phyloP scores from a whole-genome alignment of 371 early-diverging fungal species.

The Mucor velutinosus region DNA sequence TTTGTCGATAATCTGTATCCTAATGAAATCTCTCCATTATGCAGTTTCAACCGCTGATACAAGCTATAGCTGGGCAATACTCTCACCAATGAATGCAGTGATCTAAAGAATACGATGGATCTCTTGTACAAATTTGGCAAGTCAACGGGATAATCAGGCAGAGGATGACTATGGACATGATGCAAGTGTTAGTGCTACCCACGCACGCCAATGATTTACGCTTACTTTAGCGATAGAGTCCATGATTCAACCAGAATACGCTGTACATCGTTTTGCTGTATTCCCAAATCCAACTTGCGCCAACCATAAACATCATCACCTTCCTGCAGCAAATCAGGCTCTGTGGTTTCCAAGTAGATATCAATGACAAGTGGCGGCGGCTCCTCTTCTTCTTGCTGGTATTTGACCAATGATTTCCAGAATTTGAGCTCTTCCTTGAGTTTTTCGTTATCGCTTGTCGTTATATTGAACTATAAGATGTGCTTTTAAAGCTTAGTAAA shows the following conservation, averaged over 20 bases:
- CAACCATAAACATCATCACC: conserved; percentile 5
- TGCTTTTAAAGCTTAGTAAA: neutral
- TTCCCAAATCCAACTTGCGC: neutral
- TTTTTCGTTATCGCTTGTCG: conserved; percentile 69
- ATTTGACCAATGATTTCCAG: conserved; percentile 61
- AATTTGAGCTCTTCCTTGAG: conserved; percentile 69
- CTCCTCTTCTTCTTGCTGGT: conserved; percentile 53
- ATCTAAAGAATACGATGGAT: conserved; percentile 83
- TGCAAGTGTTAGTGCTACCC: neutral
- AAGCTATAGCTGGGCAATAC: conserved; percentile 74
- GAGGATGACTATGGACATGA: conserved; percentile 14
- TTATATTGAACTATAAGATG: conserved; percentile 71
- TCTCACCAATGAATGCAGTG: conserved; percentile 75
- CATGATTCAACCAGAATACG: conserved; percentile 77
- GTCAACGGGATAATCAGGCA: conserved; percentile 62
- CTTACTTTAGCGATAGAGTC: conserved; percentile 72
- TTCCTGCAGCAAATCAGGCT: conserved; percentile 20
- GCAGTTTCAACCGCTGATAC: conserved; percentile 45
- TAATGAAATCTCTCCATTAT: conserved; percentile 46
- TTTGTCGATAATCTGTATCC: conserved; percentile 66
- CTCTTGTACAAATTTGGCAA: conserved; percentile 85
- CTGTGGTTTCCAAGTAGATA: conserved; percentile 17
- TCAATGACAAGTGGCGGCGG: conserved; percentile 25
- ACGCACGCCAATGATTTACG: neutral
- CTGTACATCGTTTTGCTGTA: conserved; percentile 12